Conservation (phyloP, 352 stramenopile species). For the Pythium diclinum region DNA sequence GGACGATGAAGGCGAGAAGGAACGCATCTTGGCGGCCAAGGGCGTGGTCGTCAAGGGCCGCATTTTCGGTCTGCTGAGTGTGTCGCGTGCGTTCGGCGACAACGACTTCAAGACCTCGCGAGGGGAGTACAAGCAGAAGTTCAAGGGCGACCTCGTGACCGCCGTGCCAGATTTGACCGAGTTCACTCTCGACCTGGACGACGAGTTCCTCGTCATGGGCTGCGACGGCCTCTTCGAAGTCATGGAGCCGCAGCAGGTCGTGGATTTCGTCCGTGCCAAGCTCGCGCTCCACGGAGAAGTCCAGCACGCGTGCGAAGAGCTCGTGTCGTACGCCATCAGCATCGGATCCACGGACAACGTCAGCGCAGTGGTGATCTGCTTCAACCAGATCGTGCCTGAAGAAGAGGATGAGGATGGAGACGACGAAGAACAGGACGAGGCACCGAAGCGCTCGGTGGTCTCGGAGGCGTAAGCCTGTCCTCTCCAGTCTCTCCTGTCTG, state of each 20-base stretch:
- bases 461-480: neutral
- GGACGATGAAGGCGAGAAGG: slow-evolving; percentile 59
- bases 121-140: slow-evolving; percentile 76
- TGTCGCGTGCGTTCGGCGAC: slow-evolving; percentile 83
- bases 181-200: slow-evolving; percentile 44
- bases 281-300: slow-evolving; percentile 63
- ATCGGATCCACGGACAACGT: slow-evolving; percentile 84
- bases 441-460: slow-evolving; percentile 1
- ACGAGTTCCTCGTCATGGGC: slow-evolving; percentile 82
- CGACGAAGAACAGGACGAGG: neutral
- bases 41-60: slow-evolving; percentile 79
- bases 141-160: slow-evolving; percentile 80
- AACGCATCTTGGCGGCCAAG: slow-evolving; percentile 78
- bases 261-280: slow-evolving; percentile 80
- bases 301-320: slow-evolving; percentile 76
- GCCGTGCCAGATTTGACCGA: slow-evolving; percentile 65
- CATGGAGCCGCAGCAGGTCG: slow-evolving; percentile 75
- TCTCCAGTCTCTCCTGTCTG: neutral
- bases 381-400: slow-evolving; percentile 48
- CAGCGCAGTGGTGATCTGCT: slow-evolving; percentile 73
- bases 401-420: slow-evolving; percentile 32
- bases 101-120: slow-evolving; percentile 84
- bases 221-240: slow-evolving; percentile 87
- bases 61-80: slow-evolving; percentile 81
- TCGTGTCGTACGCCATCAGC: slow-evolving; percentile 78